Base-by-base conservation (phyloP, 2,329 filamentous ascomycete species). In the Hymenoscyphus salicellus region DNA sequence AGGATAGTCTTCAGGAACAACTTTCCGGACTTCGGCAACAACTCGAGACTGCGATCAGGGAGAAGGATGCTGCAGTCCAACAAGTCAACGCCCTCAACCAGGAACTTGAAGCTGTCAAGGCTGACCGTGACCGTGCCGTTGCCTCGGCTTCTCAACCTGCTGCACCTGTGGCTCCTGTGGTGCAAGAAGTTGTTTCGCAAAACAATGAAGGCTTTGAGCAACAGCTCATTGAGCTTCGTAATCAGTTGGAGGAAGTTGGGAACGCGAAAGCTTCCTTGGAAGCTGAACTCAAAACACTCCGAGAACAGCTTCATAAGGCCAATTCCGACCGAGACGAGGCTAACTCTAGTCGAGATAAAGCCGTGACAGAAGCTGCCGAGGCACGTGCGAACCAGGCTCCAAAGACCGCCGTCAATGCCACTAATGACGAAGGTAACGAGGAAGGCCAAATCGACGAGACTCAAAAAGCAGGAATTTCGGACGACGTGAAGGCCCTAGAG, bases 201-300 rank as follows among this genome's bases (percentile, higher is more conserved):
- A 77, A 84, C 72, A 73, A 81, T 5, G 69, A 77, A 8, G 77
- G 79, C 58, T 73, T 84, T 20, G 81, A 86, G 66, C 78, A 80
- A 66, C 80, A 86, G 66, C 77, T 87, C 7, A 69, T 75, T 1
- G 75, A 79, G 52, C 75, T 81, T 16, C 82, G 78, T 26, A 84
- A 87, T 69, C 86, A 93, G 70, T 83, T 95, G 10, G 86, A 88
- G 55, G 81, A 81, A 1, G 83, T 89, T 61, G 87, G 80, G 6
- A 80, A 86, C 10, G 88, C 95, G 74, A 93, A 91, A 76, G 82
- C 87, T 20, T 81, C 81, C 1, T 81, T 91, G n/a, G 86, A 92
- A 68, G 79, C 85, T 64, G 86, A 90, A 66, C 80, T 90, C 1
- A 79, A 82, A 56, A 76, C 74, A 28, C 75, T 88, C 1, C 83